Base-by-base conservation (phyloP, 495 filamentous ascomycete species). In the Hypoxylon intermedium region DNA sequence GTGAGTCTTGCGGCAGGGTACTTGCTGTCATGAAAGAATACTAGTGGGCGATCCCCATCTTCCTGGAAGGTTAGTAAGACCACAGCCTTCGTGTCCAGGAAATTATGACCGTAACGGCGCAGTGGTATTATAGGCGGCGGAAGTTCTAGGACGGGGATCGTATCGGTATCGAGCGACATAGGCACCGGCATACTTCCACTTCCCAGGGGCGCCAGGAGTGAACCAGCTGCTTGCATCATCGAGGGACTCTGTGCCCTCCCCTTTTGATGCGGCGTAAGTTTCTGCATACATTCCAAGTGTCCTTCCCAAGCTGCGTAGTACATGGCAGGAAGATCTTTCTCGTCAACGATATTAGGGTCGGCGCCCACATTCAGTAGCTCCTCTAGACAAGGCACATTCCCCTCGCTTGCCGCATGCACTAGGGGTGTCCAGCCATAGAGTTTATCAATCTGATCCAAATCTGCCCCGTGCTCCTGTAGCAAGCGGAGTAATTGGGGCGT, bases 271-370 rank as follows among this genome's bases (percentile, higher is more conserved):
- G 77, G 86, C 65, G 88, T 87, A 15, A 98, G 85, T 11, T 96
- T 82, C 49, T 88, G 83, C 89, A 98, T 97, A 72, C 93, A 97
- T 68, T 93, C 89, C 46, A 97, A 74, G 70, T 97, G 90, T 0
- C 95, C 95, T 78, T 98, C 94, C 95, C 95, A 98, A 0, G 93
- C 92, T 15, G 94, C 95, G 75, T 98, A 98, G 72, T 98, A 98
- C 89, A 97, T 90, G 6, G 94, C 92, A 3, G 92, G 90, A 5
- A 97, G 79, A 15, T 87, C 88, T 72, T 98, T 98, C 72, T 98
- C 94, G 67, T 98, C 94, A 21, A 87, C 72, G 38, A 91, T 87
- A 51, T 87, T 83, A 5, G 86, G 82, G 66, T 91, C 83, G 18
- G 88, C 94, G 18, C 87, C 87, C 44, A 87, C 79, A 38, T 90